Base-by-base conservation (phyloP, 495 filamentous ascomycete species). In the Amphirosellinia nigrospora region DNA sequence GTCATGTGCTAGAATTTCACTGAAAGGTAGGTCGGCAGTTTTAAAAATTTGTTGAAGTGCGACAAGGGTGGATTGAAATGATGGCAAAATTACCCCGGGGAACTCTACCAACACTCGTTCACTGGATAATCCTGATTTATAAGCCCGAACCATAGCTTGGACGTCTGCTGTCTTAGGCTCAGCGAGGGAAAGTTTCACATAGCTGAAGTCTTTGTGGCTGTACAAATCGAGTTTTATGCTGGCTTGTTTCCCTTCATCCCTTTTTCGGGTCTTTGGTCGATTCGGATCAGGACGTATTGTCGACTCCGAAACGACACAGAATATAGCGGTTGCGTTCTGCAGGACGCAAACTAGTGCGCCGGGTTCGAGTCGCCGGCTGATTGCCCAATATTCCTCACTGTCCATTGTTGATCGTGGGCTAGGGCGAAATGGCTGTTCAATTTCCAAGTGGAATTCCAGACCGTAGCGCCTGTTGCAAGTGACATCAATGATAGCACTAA, bases 61-160 rank as follows among this genome's bases (percentile, higher is more conserved):
- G 69, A 80, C 75, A 23, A 93, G 74, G 0, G 87, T 90, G 6
- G 88, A 86, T 48, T 87, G 78, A 74, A 94, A 94, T 4, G 91
- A 83, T 0, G 87, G 84, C 5, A 92, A 81, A 2, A 94, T 79
- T 0, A 94, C 79, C 0, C 87, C 89, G 0, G 90, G 91, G 65
- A 93, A 92, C 68, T 93, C 91, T 1, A 92, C 83, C 16, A 93
- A 79, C 9, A 79, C 82, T 62, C 73, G 70, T 45, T 69, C 73
- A 45, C 23, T 61, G 13, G 58, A 39, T 10, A 61, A 32, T 7
- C 70, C 66, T 1, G 66, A 45, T 34, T 70, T 67, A 15, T 67
- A 64, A 45, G 62, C 66, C 62, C 70, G 73, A 9, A 73, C 39
- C 30, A 78, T 66, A 4, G 65, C 19, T 23, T 36, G 11, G 15